Evolutionary conservation across 441 rosid species (phyloP).

Genomic region (Erysimum cheiri): DNA sequence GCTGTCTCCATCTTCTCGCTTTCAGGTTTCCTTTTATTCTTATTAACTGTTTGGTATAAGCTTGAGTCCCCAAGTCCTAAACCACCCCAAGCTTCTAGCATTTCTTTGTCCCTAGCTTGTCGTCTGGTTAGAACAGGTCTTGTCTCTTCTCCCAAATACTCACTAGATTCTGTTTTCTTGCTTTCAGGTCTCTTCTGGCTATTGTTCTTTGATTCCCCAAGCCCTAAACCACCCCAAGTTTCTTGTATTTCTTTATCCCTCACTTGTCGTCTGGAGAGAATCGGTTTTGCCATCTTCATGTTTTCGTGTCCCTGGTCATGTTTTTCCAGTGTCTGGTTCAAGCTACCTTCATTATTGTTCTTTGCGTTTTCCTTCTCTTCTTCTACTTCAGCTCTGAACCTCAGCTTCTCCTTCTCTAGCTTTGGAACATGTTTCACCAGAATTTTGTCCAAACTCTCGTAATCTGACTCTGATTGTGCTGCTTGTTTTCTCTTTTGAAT

Average conservation of each 20-base stretch:
- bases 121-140: slow-evolving; percentile 51
- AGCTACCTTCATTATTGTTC: slow-evolving; percentile 36
- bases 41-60: slow-evolving; percentile 20
- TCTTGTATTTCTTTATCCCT: slow-evolving; percentile 83
- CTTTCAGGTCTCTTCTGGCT: slow-evolving; percentile 55
- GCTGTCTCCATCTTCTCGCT: slow-evolving; percentile 49
- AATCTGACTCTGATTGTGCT: slow-evolving; percentile 38
- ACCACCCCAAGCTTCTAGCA: slow-evolving; percentile 93
- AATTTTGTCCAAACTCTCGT: slow-evolving; percentile 67
- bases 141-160: slow-evolving; percentile 45
- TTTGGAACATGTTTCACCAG: slow-evolving; percentile 65
- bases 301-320: slow-evolving; percentile 48
- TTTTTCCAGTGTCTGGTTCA: slow-evolving; percentile 5
- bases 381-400: slow-evolving; percentile 41
- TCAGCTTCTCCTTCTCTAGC: slow-evolving; percentile 63
- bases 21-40: slow-evolving; percentile 50
- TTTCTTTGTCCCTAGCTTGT: slow-evolving; percentile 76
- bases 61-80: slow-evolving; percentile 76
- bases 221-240: slow-evolving; percentile 89
- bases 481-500: slow-evolving; percentile 44
- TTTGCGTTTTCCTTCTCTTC: slow-evolving; percentile 31
- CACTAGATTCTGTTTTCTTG: slow-evolving; percentile 48
- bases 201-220: slow-evolving; percentile 57
- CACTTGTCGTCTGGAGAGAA: slow-evolving; percentile 54
- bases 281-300: slow-evolving; percentile 44